Base-by-base conservation (phyloP, 2,329 filamentous ascomycete genomes). In the Ophiostoma quercus region DNA sequence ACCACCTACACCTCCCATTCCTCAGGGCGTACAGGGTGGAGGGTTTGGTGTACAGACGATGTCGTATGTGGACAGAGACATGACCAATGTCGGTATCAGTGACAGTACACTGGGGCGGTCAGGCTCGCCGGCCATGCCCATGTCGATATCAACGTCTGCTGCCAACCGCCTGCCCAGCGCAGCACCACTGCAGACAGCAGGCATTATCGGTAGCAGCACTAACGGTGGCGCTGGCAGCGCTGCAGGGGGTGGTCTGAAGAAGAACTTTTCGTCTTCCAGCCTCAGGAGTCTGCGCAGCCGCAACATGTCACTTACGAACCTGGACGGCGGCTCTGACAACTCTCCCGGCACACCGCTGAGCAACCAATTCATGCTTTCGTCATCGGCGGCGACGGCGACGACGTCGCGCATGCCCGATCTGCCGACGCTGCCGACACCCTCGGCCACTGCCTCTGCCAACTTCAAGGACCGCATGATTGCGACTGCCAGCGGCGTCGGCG, bases 331-430 rank as follows among this genome's bases (percentile, higher is more conserved):
- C 3, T 57, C 51, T 1, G 90, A 92, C 66, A 82, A 85, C 67
- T 93, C 92, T 1, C 89, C 91, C 4, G 86, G 84, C 37, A 96
- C 92, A 0, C 92, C 93, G 0, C 83, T 90, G 71, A 92, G 87
- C 76, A 88, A 86, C 69, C 86, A 86, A 7, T 91, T 92, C 76
- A 84, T 81, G 39, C 22, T 29, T 12, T 66, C 65, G 65, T 43
- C 65, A 41, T 43, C 65, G 65, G 39, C 34, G 82, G 81, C 4
- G 39, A 43, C 39, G 34, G 81, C 4, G 39, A 29, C 39, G 34
- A 78, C 77, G 60, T 77, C 85, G 74, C 78, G 84, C 68, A 79
- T 86, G 73, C 79, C 85, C 75, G 80, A 84, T 68, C 78, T 91
- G 67, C 87, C 91, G 8, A 81, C 87, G 1, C 77, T 92, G 32